Conservation (phyloP, 768 basidiomycete species). For the Phaffia australis region DNA sequence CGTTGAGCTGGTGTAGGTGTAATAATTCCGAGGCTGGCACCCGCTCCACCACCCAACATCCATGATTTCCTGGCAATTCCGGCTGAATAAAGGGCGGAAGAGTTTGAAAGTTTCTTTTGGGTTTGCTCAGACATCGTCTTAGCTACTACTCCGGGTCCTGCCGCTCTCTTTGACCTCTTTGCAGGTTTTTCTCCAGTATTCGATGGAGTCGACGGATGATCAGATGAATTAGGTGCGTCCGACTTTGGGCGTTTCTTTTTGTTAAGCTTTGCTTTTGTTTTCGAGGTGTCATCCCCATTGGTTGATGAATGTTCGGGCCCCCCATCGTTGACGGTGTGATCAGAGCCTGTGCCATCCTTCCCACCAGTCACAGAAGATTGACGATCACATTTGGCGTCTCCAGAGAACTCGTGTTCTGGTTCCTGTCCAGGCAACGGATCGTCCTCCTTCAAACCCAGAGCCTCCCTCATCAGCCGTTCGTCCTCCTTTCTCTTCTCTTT, state of each 20-base stretch:
- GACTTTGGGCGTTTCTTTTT: constrained; percentile 12
- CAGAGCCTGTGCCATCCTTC: constrained; percentile 2
- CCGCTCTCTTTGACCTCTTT: neutral
- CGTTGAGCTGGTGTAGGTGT: constrained; percentile 33
- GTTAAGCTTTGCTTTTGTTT: constrained; percentile 3
- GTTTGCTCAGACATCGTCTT: constrained; percentile 86
- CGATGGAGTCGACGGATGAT: neutral
- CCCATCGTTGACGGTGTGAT: neutral
- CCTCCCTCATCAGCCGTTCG: constrained; percentile 15
- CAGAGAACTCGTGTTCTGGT: constrained; percentile 30
- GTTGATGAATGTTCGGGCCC: neutral
- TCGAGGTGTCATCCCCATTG: neutral
- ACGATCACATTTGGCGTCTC: constrained; percentile 27
- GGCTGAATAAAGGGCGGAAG: constrained; percentile 78
- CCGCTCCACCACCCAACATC: constrained; percentile 62
- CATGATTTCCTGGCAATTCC: constrained; percentile 61
- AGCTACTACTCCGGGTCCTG: constrained; percentile 48
- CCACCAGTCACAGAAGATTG: neutral
- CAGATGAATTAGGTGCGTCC: neutral
- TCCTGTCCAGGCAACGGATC: constrained; percentile 41
- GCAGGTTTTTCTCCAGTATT: neutral
- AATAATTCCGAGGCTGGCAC: constrained; percentile 33
- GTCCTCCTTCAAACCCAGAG: constrained; percentile 32
- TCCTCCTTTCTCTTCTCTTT: constrained; percentile 37
- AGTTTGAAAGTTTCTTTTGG: constrained; percentile 82